Percentiles rank a stretch among this genome's conserved stretches.
phyloP scores from a whole-genome alignment of 306 rosid species.

The Cucurbita pepo region DNA sequence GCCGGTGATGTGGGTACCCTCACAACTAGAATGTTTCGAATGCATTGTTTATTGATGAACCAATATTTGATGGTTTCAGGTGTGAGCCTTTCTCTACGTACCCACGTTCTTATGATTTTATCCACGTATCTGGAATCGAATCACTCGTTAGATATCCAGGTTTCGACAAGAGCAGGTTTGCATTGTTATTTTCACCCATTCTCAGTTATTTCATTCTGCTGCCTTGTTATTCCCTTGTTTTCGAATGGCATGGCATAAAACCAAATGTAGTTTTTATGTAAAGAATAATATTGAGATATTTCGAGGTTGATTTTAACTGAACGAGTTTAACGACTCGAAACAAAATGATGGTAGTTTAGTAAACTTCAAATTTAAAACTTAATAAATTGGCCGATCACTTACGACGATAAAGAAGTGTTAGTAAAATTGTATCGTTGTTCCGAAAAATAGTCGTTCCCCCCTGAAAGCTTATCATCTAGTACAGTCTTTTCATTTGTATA shows the following conservation, averaged over 20 bases:
- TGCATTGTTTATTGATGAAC: conserved; percentile 4
- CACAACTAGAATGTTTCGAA: not conserved
- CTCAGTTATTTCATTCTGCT: conserved; percentile 7
- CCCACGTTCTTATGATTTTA: conserved; percentile 83
- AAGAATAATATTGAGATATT: too few species aligned
- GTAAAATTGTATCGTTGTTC: too few species aligned
- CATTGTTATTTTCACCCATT: not conserved
- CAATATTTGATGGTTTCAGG: conserved; percentile 41
- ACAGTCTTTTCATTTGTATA: too few species aligned
- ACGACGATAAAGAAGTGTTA: not conserved
- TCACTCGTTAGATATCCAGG: conserved; percentile 58
- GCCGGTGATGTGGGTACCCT: not conserved
- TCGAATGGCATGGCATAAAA: not conserved
- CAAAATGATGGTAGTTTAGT: too few species aligned
- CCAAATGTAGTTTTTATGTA: too few species aligned
- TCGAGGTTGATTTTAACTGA: too few species aligned
- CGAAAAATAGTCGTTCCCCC: too few species aligned
- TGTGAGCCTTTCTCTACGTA: conserved; percentile 98
- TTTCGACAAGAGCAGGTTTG: conserved; percentile 60
- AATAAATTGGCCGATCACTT: too few species aligned
- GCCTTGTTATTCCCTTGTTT: not conserved
- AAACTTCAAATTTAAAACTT: too few species aligned
- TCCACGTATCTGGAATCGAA: conserved; percentile 66
- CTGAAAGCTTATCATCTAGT: too few species aligned
- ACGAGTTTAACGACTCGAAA: too few species aligned